These are phyloP conservation scores for Microbotryum intermedium DNA, from an alignment of 1,284 basidiomycete species.

Conservation along the genomic window DNA sequence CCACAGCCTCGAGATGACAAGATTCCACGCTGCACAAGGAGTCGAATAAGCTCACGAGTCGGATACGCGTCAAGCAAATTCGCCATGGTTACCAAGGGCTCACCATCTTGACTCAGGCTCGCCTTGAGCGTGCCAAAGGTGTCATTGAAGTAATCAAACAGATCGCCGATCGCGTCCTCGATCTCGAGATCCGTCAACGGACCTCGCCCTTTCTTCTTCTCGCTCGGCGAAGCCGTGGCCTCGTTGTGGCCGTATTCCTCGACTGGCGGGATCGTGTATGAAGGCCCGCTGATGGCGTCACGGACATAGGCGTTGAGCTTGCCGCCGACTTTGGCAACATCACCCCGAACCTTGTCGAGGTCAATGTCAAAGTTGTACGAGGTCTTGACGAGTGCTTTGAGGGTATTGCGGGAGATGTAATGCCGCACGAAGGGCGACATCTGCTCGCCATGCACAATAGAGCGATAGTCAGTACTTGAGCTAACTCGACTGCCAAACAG, in stretches of 20 bases:
- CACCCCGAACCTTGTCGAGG: slow-evolving; percentile 31
- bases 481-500: neutral
- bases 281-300: slow-evolving; percentile 19
- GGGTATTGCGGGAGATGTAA: slow-evolving; percentile 59
- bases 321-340: slow-evolving; percentile 26
- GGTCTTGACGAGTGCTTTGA: slow-evolving; percentile 31
- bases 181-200: slow-evolving; percentile 80
- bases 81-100: neutral
- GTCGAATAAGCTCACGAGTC: neutral
- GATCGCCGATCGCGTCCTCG: slow-evolving; percentile 79
- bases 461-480: neutral
- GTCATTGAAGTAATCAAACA: slow-evolving; percentile 95
- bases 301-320: slow-evolving; percentile 31
- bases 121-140: slow-evolving; percentile 89
- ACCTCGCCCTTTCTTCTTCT: slow-evolving; percentile 28
- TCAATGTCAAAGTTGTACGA: slow-evolving; percentile 32
- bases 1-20: slow-evolving; percentile 52
- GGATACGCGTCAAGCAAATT: no score
- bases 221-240: neutral
- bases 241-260: slow-evolving; percentile 10
- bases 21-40: slow-evolving; percentile 20
- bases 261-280: slow-evolving; percentile 23
- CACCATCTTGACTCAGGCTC: slow-evolving; percentile 57
- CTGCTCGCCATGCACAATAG: slow-evolving; percentile 42
- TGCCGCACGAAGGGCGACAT: slow-evolving; percentile 92